Percentiles rank a stretch among this genome's conserved stretches.
phyloP scores from a whole-genome alignment of 2,329 filamentous ascomycete genomes.

The Neoascochyta sp. region DNA sequence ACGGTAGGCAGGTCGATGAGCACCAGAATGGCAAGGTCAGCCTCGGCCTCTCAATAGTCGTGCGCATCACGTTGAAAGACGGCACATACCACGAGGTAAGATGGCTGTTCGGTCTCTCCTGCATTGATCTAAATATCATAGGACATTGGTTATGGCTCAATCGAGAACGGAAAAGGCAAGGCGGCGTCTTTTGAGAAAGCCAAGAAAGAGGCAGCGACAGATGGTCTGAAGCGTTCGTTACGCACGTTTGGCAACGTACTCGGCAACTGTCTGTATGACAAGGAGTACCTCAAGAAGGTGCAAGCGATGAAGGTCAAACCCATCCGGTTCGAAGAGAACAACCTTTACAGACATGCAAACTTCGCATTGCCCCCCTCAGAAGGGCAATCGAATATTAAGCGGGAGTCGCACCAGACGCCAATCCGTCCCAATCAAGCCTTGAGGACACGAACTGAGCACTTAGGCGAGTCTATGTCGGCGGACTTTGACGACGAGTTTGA shows the following conservation, averaged over 20 bases:
- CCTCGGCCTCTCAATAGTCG: slow-evolving; percentile 82
- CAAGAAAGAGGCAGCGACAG: slow-evolving; percentile 96
- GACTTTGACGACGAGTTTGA: slow-evolving; percentile 56
- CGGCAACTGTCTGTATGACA: slow-evolving; percentile 98
- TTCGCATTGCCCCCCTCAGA: slow-evolving; percentile 52
- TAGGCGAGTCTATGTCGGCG: slow-evolving; percentile 33
- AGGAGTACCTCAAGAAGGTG: slow-evolving; percentile 86
- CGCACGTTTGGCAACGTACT: slow-evolving; percentile 93
- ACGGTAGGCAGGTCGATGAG: slow-evolving; percentile 65
- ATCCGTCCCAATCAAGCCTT: slow-evolving; percentile 20
- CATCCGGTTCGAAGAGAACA: slow-evolving; percentile 72
- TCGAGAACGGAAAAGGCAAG: slow-evolving; percentile 94
- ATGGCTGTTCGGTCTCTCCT: neutral
- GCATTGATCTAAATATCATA: slow-evolving; percentile 29
- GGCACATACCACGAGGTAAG: slow-evolving; percentile 85
- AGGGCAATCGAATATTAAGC: slow-evolving; percentile 27
- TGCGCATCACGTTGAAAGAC: slow-evolving; percentile 84
- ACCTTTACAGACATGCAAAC: slow-evolving; percentile 76
- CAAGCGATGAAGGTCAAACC: slow-evolving; percentile 80
- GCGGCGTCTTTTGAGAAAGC: slow-evolving; percentile 96
- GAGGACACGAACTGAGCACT: slow-evolving; percentile 32
- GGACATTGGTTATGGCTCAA: slow-evolving; percentile 94
- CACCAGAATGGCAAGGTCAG: slow-evolving; percentile 74
- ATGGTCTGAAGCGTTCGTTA: slow-evolving; percentile 83
- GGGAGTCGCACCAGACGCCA: slow-evolving; percentile 23